Evolutionary conservation across 257 asterid genomes (phyloP).

Genomic region (Fraxinus cuspidata): DNA sequence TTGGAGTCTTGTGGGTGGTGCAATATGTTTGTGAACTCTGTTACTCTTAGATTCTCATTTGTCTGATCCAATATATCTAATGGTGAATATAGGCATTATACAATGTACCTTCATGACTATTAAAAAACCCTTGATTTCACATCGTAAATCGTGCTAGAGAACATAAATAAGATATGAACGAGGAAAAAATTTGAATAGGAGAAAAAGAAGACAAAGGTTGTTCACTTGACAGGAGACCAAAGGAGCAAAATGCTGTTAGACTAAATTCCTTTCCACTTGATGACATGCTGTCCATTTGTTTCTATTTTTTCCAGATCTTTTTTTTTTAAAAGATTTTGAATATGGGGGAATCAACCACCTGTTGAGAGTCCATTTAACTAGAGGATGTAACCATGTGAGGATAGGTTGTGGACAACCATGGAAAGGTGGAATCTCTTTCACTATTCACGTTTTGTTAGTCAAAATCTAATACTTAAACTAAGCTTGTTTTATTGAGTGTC

Average conservation of each 20-base stretch:
- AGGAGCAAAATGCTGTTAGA: too few species aligned
- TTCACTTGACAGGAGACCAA: too few species aligned
- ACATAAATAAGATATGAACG: too few species aligned
- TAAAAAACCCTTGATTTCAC: too few species aligned
- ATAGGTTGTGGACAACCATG: conserved; percentile 8
- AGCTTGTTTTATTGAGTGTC: conserved; percentile 33
- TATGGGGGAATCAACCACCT: conserved; percentile 39
- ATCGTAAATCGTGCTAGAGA: too few species aligned
- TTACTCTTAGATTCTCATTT: neutral
- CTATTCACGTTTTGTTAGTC: conserved; percentile 19
- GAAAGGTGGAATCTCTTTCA: conserved; percentile 33
- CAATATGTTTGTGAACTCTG: neutral
- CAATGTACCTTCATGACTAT: too few species aligned
- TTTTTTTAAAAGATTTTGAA: too few species aligned
- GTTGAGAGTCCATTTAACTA: conserved; percentile 28
- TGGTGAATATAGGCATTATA: neutral
- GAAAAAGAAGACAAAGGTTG: too few species aligned
- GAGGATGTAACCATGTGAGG: conserved; percentile 34
- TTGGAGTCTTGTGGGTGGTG: neutral
- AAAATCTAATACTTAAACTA: conserved; percentile 21
- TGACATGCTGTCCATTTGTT: too few species aligned
- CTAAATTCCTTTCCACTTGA: too few species aligned
- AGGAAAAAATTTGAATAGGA: too few species aligned
- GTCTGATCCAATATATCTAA: neutral
- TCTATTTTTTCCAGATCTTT: too few species aligned